Percentiles rank a stretch among this genome's conserved stretches.
Evolutionary conservation across 805 yeast genomes (phyloP).

Genomic region (Candida lessepsii): DNA sequence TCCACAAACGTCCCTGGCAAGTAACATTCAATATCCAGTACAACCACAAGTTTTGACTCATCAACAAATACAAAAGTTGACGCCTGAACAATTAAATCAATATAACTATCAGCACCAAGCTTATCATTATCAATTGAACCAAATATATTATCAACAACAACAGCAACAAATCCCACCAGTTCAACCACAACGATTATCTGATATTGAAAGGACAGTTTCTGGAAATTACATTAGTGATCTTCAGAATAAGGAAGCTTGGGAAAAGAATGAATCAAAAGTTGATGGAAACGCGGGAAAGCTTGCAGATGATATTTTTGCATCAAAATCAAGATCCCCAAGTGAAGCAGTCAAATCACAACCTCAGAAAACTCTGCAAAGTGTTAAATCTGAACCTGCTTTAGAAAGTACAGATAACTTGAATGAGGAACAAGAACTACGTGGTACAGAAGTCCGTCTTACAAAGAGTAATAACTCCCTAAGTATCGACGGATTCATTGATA

Average conservation of each 20-base stretch:
- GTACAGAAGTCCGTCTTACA: conserved; percentile 6
- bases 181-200: not conserved
- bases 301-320: conserved; percentile 42
- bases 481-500: conserved; percentile 3
- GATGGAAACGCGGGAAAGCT: conserved; percentile 35
- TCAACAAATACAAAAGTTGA: conserved; percentile 15
- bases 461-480: conserved; percentile 15
- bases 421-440: not conserved
- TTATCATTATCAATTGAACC: conserved; percentile 20
- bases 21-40: conserved; percentile 10
- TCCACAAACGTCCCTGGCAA: not conserved
- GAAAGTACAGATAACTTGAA: not conserved
- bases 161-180: not conserved
- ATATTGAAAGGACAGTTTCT: conserved; percentile 1
- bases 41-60: conserved; percentile 17
- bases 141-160: conserved; percentile 14
- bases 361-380: conserved; percentile 21
- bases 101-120: conserved; percentile 22
- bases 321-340: conserved; percentile 17
- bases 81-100: conserved; percentile 23
- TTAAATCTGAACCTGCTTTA: conserved; percentile 18
- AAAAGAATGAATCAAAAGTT: conserved; percentile 20
- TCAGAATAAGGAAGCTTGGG: conserved; percentile 40
- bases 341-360: conserved; percentile 7
- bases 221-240: conserved; percentile 15